Base-by-base conservation (phyloP, 306 rosid genomes). In the Castanopsis chinensis region DNA sequence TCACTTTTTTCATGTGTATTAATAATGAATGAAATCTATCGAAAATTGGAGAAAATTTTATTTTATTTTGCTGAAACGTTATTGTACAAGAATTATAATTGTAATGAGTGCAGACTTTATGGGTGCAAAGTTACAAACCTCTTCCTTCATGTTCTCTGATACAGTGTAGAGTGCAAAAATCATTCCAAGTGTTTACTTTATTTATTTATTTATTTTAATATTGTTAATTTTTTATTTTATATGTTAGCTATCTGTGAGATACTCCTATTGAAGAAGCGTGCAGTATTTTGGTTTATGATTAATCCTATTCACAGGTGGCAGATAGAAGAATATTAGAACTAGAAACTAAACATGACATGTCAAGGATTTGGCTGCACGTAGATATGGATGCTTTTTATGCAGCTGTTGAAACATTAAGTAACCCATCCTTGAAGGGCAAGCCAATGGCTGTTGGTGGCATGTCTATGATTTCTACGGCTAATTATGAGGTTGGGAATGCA, bases 301-400 rank as follows among this genome's bases (percentile, higher is more conserved):
- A 72, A 35, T 76, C 43, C 30, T 75, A 2, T 37, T 65, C 30
- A 25, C 83, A 94, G 96, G 85, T 90, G 60, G 94, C 96, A 55
- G 92, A 92, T 68, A 90, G 63, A 76, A 83, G 89, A 87, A 83
- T 91, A 72, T 79, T 84, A 71, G 95, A 95, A 82, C 87, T 92
- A 11, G 99, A 95, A 88, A 87, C 84, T 76, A 78, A 84, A 9
- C 95, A 94, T 73, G 93, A 92, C 79, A 88, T 95, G 45, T 92
- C 96, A 14, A 91, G 94, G 86, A 80, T 86, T 81, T 95, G 99
- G 99, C 79, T 95, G 81, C 98, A 95, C 84, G 94, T 95, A 45
- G 99, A 92, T 82, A 95, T 95, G 99, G 99, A 95, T 90, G 99
- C 98, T 81, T 95, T 95, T 82, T 95, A 92, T 83, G 98, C 97